phyloP scores from a whole-genome alignment of 306 rosid genomes.

The barrel medic (Medicago truncatula) region MtrunA17r5.0-ANR NC_053044.1:40732001-40732500 shows the following conservation, averaged over 20 bases:
- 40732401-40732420: neutral
- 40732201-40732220: constrained; percentile 17
- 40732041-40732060: constrained; percentile 36
- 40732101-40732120: constrained; percentile 3
- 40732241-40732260: constrained; percentile 3
- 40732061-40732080: neutral
- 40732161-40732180: constrained; percentile 33
- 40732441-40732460: neutral
- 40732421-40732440: neutral
- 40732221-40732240: neutral
- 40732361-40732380: neutral
- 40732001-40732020: constrained; percentile 4
- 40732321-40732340: constrained; percentile 29
- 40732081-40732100: constrained; percentile 22
- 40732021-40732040: constrained; percentile 32
- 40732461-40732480: neutral
- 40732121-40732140: constrained; percentile 2
- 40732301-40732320: constrained; percentile 55
- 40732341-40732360: neutral
- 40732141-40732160: constrained; percentile 32
- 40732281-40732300: constrained; percentile 53
- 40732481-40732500: constrained; percentile 2
- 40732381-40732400: neutral
- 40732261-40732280: constrained; percentile 36
- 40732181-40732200: constrained; percentile 31